Base-by-base conservation (phyloP, 768 basidiomycete species). In the Ramaria sp. region DNA sequence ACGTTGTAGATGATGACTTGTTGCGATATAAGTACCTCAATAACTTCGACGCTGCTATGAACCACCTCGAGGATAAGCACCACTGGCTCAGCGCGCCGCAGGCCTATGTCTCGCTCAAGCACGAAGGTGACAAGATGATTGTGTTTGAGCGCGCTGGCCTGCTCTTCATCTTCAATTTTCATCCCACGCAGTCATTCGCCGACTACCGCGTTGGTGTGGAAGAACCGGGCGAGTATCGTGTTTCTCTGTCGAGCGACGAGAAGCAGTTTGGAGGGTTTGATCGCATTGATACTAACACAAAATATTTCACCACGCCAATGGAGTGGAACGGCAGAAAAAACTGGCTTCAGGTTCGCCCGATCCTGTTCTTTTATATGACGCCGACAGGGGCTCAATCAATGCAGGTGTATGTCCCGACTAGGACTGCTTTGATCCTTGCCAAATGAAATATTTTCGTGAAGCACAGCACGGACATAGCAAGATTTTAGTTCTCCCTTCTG, bases 101-200 rank as follows among this genome's bases (percentile, higher is more conserved):
- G 69, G 94, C 88, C 4, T 91, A 89, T 61, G 84, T 98, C 34
- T 97, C 94, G 22, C 78, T 99, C 59, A 98, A 96, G 72, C 76
- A 98, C 65, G 92, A 98, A 68, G 67, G 57, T 9, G 96, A 98
- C 77, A 98, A 97, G 71, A 78, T 95, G 58, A 73, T 98, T 63
- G 92, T 88, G 5, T 97, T 81, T 65, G 96, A 99, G 73, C 86
- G 96, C 50, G 93, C 88, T 18, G 88, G 90, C 30, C 75, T 98
- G 41, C 70, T 99, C 43, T 99, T 97, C 73, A 75, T 98, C 61
- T 98, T 96, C 79, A 98, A 99, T 71, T 95, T 98, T 77, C 83
- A 97, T 72, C 83, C 90, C 5, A 80, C 78, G n/a, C 68, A 88
- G 38, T 95, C 92, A 57, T 99, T 83, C 72, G 81, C 83, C 43